Base-by-base conservation (phyloP, 2,329 filamentous ascomycete species). In the Madurella fahalii region DNA sequence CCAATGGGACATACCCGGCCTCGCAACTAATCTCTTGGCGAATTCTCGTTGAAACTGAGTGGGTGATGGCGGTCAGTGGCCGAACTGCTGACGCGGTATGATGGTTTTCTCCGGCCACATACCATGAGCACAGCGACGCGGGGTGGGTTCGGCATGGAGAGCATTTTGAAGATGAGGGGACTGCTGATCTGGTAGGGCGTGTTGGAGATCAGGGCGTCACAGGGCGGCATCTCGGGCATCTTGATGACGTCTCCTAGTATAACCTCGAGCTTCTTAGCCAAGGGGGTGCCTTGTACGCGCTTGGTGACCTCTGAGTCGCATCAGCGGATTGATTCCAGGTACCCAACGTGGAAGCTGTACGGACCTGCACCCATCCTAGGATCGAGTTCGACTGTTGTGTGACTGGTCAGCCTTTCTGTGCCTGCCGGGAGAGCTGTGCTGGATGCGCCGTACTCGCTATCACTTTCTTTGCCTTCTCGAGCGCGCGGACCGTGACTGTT, bases 161-260 rank as follows among this genome's bases (percentile, higher is more conserved):
- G 82, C 45, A 97, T 84, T 72, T 71, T 85, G 79, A 96, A 96
- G 49, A 94, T 91, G 45, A 99, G 78, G 2, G 93, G 94, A 60
- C 86, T 91, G 11, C 90, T 95, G 67, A 97, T 97, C 79, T 89
- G 67, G 70, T 86, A 86, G 0, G 83, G 83, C 3, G 87, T 91
- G 68, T 91, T 91, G 64, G 79, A 84, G 61, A 95, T 94, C 73
- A 89, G 91, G 62, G 90, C 77, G 53, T 87, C 82, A 44, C 68
- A 69, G 9, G 67, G 64, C 9, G 76, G 76, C 17, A 92, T 76
- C 57, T 89, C 84, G 40, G 62, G 62, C 9, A 89, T 88, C 76
- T 96, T 96, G 71, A 96, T 95, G 45, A 93, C 90, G 72, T 97
- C 94, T 41, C 94, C 94, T 8, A 99, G 77, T 48, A 96, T 76